Evolutionary conservation across 805 yeast species (phyloP), one percentile per base, ranked within the genome.

Genomic region (Tetrapisispora taiwanensis): DNA sequence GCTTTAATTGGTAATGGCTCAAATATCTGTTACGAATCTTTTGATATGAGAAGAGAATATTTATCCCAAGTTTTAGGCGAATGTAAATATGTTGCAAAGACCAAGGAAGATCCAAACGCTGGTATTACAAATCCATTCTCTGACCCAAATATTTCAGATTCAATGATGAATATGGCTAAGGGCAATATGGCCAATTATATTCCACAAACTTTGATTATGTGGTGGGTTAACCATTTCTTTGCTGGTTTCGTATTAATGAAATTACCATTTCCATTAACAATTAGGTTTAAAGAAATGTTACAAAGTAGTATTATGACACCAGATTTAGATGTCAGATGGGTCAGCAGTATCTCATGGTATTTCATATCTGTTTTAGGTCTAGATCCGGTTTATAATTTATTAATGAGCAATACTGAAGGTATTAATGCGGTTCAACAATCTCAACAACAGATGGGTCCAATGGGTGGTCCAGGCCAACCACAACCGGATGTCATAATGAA

Each of bases 321-420:
- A 1, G 94, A 90, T 55, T 69, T 92, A 46, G 92, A 89, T 58
- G 95, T 81, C 8, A 70, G 95, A 24, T 92, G 95, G 78, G 97
- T 92, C 15, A 81, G 92, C 31, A 80, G 95, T 3, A 82, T 92
- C 18, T 87, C 97, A 5, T 92, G 97, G 97, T 92, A 90, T 62
- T 85, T 92, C 61, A 84, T 90, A 43, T 84, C 87, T 44, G 75
- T 87, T 48, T 63, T 89, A 41, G 97, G 97, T 26, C 72, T 92
- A 48, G 76, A 77, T 52, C 83, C 95, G 0, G 79, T 92, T 1
- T 83, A 81, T 60, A 74, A 84, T 32, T 71, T 90, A 43, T 50
- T 88, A 7, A 72, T 86, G 26, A 49, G 54, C 9, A 53, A 52
- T 14, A 34, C 62, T 54, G 39, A 53, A 38, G 52, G 58, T 48